A percentile compares a stretch with the other conserved stretches of the same genome.
phyloP scores from a whole-genome alignment of 495 filamentous ascomycete genomes.

The Pyronema omphalodes region DNA sequence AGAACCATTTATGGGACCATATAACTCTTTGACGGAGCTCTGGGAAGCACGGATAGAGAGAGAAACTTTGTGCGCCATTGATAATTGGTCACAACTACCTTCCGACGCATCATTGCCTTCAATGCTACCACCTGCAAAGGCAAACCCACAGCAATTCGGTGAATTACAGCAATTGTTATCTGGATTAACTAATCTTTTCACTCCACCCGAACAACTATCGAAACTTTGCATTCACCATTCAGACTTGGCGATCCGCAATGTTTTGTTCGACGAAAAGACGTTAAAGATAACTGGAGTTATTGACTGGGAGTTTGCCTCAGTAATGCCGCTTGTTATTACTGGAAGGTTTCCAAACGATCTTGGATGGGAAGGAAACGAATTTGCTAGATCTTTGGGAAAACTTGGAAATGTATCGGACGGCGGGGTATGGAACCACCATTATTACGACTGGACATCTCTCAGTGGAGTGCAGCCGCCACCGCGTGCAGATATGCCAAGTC shows the following conservation, averaged over 20 bases:
- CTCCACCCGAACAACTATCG: slow-evolving; percentile 19
- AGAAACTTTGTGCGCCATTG: slow-evolving; percentile 19
- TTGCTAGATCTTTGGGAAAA: slow-evolving; percentile 21
- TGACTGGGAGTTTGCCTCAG: slow-evolving; percentile 24
- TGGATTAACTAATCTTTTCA: slow-evolving; percentile 17
- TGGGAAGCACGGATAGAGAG: slow-evolving; percentile 21
- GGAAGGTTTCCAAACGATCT: slow-evolving; percentile 23
- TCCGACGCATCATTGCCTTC: slow-evolving; percentile 18
- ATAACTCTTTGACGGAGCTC: slow-evolving; percentile 15
- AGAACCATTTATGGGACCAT: slow-evolving; percentile 11
- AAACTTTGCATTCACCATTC: slow-evolving; percentile 25
- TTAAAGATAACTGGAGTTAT: slow-evolving; percentile 24
- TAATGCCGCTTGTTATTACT: slow-evolving; percentile 20
- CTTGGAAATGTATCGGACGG: slow-evolving; percentile 10
- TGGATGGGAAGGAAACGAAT: slow-evolving; percentile 24
- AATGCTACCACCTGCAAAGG: slow-evolving; percentile 14
- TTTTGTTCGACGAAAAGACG: slow-evolving; percentile 23
- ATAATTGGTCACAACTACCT: slow-evolving; percentile 18
- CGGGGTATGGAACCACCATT: slow-evolving; percentile 23
- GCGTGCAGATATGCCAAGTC: not conserved
- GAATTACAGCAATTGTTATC: slow-evolving; percentile 19
- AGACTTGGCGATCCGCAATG: slow-evolving; percentile 22
- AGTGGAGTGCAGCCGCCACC: slow-evolving; percentile 17
- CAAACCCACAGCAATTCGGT: slow-evolving; percentile 22
- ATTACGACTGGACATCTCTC: slow-evolving; percentile 24